Base-by-base conservation (phyloP, 352 stramenopile species). In the Phytophthora melonis region DNA sequence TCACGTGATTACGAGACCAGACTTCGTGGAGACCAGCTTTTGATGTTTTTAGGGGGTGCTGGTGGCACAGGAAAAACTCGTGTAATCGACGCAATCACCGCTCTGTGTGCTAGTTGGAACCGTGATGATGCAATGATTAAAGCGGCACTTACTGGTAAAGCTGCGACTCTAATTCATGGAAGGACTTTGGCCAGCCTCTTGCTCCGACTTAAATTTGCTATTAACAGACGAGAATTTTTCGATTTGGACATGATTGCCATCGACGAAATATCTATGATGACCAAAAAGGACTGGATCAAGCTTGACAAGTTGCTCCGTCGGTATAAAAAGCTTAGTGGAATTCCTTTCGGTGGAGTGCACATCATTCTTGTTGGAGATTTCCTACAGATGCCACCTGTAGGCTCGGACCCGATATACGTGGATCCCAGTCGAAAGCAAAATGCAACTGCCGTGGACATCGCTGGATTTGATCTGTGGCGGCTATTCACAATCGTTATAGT, bases 241-340 rank as follows among this genome's bases (percentile, higher is more conserved):
- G 23, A 61, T 9, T 16, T 66, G 8, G 64, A 66, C n/a, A 25
- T 66, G 34, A 41, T 66, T 34, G 21, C 65, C 13, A 65, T 71
- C 18, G 64, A 71, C 19, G 64, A 71, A 25, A 34, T 66, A 8
- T 71, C 56, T 4, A 56, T 49, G 62, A 68, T 68, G 62, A 30
- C 18, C 32, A 68, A 56, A 8, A 34, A 36, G 34, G 52, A 68
- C 25, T 19, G 54, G 3, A 25, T 18, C 19, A 53, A 62, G 27
- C 39, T 68, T 10, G 52, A 68, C 47, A 62, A 60, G 34, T 16
- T n/a, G 16, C 25, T 61, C 45, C 10, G 34, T 3, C 6, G 7
- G 41, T 47, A 30, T 30, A n/a, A 47, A 8, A 60, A 54, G 50
- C 39, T 54, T 55, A 25, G 58, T 8, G 61, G 1, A 43, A 43